Percentiles rank a stretch among this genome's conserved stretches.
Conservation (phyloP, 768 basidiomycete genomes). For the Plicaturopsis crispa region DNA sequence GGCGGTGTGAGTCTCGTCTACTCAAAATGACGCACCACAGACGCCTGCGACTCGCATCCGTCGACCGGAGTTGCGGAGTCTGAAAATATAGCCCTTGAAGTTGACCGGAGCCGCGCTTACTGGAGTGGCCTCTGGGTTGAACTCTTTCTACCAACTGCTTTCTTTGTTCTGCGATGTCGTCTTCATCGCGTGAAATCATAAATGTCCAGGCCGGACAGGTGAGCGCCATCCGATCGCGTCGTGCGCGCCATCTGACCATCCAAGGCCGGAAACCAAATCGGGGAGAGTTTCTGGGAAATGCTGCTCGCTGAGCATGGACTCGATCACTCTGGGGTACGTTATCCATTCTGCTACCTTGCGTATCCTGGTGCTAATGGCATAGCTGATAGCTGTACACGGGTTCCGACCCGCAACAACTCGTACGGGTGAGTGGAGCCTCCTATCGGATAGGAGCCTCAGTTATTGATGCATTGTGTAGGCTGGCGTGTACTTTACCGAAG, state of each 20-base stretch:
- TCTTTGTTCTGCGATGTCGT: no score
- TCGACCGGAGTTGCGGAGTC: no score
- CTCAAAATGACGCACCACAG: no score
- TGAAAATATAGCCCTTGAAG: no score
- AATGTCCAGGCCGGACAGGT: constrained; percentile 57
- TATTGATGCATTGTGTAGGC: constrained; percentile 32
- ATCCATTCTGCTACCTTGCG: no score
- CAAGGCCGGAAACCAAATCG: constrained; percentile 71
- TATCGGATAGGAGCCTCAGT: background rate
- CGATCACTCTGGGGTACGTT: constrained; percentile 59
- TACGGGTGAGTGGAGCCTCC: constrained; percentile 40
- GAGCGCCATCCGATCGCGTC: constrained; percentile 2
- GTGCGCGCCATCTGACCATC: constrained; percentile 6
- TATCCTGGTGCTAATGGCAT: constrained; percentile 10
- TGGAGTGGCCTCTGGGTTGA: no score
- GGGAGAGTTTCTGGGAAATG: constrained; percentile 86
- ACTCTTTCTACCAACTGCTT: no score
- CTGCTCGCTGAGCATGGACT: constrained; percentile 84
- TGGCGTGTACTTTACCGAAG: constrained; percentile 77
- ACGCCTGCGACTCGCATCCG: no score
- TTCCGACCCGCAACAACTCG: constrained; percentile 66
- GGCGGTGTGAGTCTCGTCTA: no score
- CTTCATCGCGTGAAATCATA: constrained; percentile 64
- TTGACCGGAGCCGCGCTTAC: no score
- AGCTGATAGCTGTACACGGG: constrained; percentile 55